Percentiles rank a stretch among this genome's conserved stretches.
phyloP scores from a whole-genome alignment of 106 monocot species.

The Chionographis japonica region DNA sequence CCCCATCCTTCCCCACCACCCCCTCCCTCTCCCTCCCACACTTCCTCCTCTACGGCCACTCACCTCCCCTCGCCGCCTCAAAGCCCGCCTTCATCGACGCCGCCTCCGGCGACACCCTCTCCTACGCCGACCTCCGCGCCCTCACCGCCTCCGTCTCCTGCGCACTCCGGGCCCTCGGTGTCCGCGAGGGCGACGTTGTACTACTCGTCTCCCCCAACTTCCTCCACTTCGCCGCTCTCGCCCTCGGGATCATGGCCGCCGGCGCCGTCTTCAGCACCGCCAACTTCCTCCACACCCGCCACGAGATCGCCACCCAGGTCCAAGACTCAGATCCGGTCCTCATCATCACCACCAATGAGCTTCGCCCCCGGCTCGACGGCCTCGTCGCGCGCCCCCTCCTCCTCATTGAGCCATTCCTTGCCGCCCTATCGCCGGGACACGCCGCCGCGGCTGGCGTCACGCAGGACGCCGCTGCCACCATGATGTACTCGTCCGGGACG shows the following conservation, averaged over 20 bases:
- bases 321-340: conserved; percentile 38
- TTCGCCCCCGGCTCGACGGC: conserved; percentile 22
- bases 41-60: conserved; percentile 27
- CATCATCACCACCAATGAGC: conserved; percentile 44
- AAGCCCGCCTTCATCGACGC: conserved; percentile 66
- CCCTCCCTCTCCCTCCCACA: conserved; percentile 27
- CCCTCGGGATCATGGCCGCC: conserved; percentile 54
- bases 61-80: conserved; percentile 3
- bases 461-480: conserved; percentile 38
- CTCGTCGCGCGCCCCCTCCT: conserved; percentile 15
- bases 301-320: conserved; percentile 48
- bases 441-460: not conserved
- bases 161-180: conserved; percentile 14
- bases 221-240: conserved; percentile 48
- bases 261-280: conserved; percentile 63
- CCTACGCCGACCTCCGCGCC: conserved; percentile 33
- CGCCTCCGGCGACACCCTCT: conserved; percentile 24
- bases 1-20: conserved; percentile 3
- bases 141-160: conserved; percentile 22
- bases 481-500: conserved; percentile 88
- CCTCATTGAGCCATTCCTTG: conserved; percentile 32
- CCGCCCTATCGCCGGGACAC: conserved; percentile 8
- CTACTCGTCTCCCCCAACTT: conserved; percentile 51
- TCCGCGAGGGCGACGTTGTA: conserved; percentile 39
- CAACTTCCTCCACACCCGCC: conserved; percentile 53